These are phyloP conservation scores for Cryptococcus hybrid DNA, from an alignment of 1,284 basidiomycete genomes.

Conservation along the genomic window DNA sequence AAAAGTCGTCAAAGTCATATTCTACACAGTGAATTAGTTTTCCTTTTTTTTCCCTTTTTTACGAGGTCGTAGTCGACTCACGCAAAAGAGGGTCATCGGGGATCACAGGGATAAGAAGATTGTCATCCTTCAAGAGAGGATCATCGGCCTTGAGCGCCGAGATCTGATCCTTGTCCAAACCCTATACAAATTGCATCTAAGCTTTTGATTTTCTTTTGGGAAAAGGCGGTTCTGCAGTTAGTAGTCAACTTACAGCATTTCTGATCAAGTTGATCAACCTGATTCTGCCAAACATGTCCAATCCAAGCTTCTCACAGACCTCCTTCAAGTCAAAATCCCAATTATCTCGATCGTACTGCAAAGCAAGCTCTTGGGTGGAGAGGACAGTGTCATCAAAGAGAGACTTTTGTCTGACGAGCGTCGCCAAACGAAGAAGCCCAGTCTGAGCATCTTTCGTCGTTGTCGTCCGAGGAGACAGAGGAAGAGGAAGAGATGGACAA, in stretches of 20 bases:
- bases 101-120: slow-evolving; percentile 71
- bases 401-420: slow-evolving; percentile 57
- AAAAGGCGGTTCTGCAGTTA: not conserved
- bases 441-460: slow-evolving; percentile 35
- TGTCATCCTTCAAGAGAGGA: slow-evolving; percentile 66
- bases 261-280: slow-evolving; percentile 84
- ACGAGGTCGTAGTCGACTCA: slow-evolving; percentile 50
- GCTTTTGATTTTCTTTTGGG: not conserved
- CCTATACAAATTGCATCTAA: slow-evolving; percentile 5
- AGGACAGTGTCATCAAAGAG: slow-evolving; percentile 74
- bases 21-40: slow-evolving; percentile 48
- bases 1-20: slow-evolving; percentile 60
- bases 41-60: too few relatives aligned
- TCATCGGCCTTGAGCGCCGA: slow-evolving; percentile 59
- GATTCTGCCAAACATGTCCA: slow-evolving; percentile 70
- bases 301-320: slow-evolving; percentile 33
- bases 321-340: slow-evolving; percentile 49
- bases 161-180: slow-evolving; percentile 44
- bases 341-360: slow-evolving; percentile 62
- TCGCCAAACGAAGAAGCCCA: slow-evolving; percentile 44
- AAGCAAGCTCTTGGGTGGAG: slow-evolving; percentile 60
- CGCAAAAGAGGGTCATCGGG: slow-evolving; percentile 86
- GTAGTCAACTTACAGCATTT: slow-evolving; percentile 56
- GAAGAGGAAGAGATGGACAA: slow-evolving; percentile 19
- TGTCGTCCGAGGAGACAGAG: slow-evolving; percentile 12